Evolutionary conservation across 1,284 basidiomycete genomes (phyloP), one percentile per base, ranked within the genome.

Genomic region (Exobasidium cylindrosporum): DNA sequence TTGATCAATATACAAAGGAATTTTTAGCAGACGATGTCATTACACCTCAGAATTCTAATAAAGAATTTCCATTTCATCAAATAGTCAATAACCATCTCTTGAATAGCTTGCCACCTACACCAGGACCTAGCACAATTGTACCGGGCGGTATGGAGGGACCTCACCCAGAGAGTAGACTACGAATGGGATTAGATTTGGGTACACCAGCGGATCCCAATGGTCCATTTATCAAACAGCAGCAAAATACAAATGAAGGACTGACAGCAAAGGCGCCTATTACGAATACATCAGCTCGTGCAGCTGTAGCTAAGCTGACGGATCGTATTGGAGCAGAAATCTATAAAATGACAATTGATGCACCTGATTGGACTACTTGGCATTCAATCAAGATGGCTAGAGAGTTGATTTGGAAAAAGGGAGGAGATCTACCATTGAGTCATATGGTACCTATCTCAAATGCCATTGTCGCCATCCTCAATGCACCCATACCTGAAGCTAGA

Each of bases 331-430:
- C 80, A 10, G 87, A 87, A 71, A 82, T 97, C 66, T 80, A 87
- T 40, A 86, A 87, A 74, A 83, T 88, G 53, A 96, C 90, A 1
- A 86, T 97, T 68, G 97, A 97, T 78, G 90, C 91, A 7, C 88
- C 90, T 29, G 90, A 97, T 79, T 97, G 94, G 94, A 88, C 92
- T 65, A 90, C 90, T 0, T 83, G 91, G 2, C 90, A 89, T 77
- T 87, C 87, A 31, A 91, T 91, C 11, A 86, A 89, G 60, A 92
- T 94, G 87, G 91, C 93, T 4, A 84, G 90, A 58, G 90, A 96
- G 78, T 82, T 97, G 49, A 83, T 97, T 26, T 97, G 91, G 90
- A 87, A 88, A 69, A 84, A 86, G 60, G 87, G 90, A 63, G 84
- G 85, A 61, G 84, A 86, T 45, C 86, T 96, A 59, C 84, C 87